A percentile compares a stretch with the other conserved stretches of the same genome.
These are phyloP conservation scores for Nissolia schottii DNA, from an alignment of 306 rosid species.

Conservation along the genomic window DNA sequence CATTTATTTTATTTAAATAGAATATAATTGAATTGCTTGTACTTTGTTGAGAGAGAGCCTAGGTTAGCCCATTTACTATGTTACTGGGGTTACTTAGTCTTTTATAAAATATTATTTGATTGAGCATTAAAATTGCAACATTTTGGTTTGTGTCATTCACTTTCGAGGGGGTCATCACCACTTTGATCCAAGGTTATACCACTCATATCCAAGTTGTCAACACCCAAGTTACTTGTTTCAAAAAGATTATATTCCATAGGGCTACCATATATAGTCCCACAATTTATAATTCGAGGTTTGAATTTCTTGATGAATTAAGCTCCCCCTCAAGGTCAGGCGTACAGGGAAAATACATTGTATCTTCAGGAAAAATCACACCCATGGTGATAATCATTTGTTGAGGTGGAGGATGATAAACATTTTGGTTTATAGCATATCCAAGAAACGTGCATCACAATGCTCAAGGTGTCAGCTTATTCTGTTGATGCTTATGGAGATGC, in stretches of 20 bases:
- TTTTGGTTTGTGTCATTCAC: too few relatives aligned
- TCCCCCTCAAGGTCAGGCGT: not conserved
- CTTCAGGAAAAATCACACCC: not conserved
- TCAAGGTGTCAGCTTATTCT: not conserved
- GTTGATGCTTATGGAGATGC: not conserved
- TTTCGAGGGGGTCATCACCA: too few relatives aligned
- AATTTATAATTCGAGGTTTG: not conserved
- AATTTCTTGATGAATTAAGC: not conserved
- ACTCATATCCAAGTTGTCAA: not conserved
- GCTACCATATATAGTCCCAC: too few relatives aligned
- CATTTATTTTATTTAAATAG: too few relatives aligned
- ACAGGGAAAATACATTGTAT: not conserved
- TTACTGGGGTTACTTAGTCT: too few relatives aligned
- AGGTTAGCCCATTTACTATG: too few relatives aligned
- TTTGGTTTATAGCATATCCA: not conserved
- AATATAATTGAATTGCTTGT: too few relatives aligned
- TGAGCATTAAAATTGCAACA: too few relatives aligned
- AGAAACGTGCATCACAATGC: not conserved
- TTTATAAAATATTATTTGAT: too few relatives aligned
- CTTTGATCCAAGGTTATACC: not conserved
- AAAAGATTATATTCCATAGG: too few relatives aligned
- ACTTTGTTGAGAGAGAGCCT: too few relatives aligned
- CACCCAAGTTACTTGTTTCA: not conserved
- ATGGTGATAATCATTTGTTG: not conserved
- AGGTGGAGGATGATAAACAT: not conserved